Conservation (phyloP, 192 early-diverging fungal genomes). For the Anaeromyces robustus region DNA sequence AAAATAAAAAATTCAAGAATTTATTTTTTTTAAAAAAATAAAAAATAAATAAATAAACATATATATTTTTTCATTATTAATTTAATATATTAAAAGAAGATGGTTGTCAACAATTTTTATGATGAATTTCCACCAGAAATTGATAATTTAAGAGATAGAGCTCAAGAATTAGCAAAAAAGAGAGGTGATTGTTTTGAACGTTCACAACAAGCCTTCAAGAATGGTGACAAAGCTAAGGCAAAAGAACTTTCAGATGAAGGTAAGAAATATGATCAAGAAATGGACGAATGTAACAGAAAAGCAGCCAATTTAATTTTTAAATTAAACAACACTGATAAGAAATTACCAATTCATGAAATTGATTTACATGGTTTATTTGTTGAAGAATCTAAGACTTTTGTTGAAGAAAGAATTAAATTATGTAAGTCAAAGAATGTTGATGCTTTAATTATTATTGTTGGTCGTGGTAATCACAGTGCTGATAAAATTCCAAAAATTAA, state of each 20-base stretch:
- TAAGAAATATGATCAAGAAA: conserved; percentile 31
- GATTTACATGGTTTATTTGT: conserved; percentile 59
- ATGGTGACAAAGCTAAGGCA: conserved; percentile 24
- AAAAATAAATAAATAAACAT: too few relatives aligned
- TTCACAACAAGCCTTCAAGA: conserved; percentile 24
- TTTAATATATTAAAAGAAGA: not conserved
- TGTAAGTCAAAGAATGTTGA: conserved; percentile 26
- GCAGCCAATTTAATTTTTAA: conserved; percentile 21
- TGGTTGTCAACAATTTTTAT: not conserved
- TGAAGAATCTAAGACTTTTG: conserved; percentile 31
- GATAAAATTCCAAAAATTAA: conserved; percentile 47
- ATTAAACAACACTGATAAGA: conserved; percentile 23
- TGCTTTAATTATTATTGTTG: conserved; percentile 43
- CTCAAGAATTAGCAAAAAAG: conserved; percentile 22
- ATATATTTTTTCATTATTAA: too few relatives aligned
- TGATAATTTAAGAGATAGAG: conserved; percentile 14
- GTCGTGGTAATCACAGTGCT: conserved; percentile 36
- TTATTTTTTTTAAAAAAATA: too few relatives aligned
- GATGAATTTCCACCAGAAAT: not conserved
- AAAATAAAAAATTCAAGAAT: too few relatives aligned
- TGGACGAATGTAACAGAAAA: conserved; percentile 33
- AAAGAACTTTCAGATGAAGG: conserved; percentile 31
- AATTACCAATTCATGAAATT: conserved; percentile 20
- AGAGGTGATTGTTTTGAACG: conserved; percentile 25
- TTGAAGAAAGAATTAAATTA: conserved; percentile 22